phyloP scores from a whole-genome alignment of 306 rosid genomes.

The Hylodesmum podocarpum region DNA sequence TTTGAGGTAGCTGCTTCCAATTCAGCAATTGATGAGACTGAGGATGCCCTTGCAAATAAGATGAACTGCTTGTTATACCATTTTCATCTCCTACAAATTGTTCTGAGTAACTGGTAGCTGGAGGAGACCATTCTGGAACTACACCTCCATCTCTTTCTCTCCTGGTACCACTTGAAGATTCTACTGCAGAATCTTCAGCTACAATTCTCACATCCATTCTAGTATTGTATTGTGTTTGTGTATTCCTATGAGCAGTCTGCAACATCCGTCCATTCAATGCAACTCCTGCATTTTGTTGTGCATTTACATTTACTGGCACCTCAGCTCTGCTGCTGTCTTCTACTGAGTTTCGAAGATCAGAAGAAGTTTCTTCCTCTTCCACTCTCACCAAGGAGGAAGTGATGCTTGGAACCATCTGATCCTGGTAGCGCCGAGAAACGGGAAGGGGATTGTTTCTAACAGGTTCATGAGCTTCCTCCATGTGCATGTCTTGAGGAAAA shows the following conservation, averaged over 20 bases:
- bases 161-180: constrained; percentile 69
- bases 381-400: constrained; percentile 62
- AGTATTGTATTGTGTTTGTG: constrained; percentile 30
- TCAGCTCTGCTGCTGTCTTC: constrained; percentile 72
- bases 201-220: constrained; percentile 35
- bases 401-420: constrained; percentile 92
- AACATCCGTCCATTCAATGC: constrained; percentile 35
- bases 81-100: constrained; percentile 78
- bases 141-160: constrained; percentile 83
- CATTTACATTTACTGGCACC: constrained; percentile 59
- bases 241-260: constrained; percentile 37
- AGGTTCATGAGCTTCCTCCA: constrained; percentile 70
- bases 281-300: constrained; percentile 47
- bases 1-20: constrained; percentile 82
- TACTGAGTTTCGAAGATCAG: constrained; percentile 40
- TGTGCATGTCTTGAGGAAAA: constrained; percentile 70
- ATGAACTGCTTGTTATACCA: constrained; percentile 59
- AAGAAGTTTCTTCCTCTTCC: constrained; percentile 71
- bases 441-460: constrained; percentile 48
- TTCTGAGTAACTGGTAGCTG: constrained; percentile 63
- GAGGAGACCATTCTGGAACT: constrained; percentile 91
- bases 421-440: constrained; percentile 59
- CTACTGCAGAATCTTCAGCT: constrained; percentile 71
- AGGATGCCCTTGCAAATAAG: constrained; percentile 85
- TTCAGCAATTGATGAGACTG: constrained; percentile 79